Conservation (phyloP, 495 filamentous ascomycete genomes). For the Penicillium daleae region DNA sequence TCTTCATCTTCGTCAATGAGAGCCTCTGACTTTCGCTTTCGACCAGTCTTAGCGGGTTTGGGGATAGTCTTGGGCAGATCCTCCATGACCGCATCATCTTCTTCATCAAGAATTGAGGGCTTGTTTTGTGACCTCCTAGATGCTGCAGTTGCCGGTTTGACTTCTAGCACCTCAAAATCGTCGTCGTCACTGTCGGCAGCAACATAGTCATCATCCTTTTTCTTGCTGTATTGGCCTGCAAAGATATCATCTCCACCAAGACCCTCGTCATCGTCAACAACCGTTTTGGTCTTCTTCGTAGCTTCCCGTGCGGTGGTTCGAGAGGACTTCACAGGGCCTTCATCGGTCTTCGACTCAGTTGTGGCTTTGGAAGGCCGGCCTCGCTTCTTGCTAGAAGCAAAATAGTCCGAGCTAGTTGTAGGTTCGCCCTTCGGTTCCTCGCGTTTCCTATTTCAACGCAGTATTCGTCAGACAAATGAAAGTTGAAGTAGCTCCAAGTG, state of each 20-base stretch:
- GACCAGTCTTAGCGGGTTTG: constrained; percentile 38
- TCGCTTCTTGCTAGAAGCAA: constrained; percentile 61
- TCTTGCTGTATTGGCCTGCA: constrained; percentile 65
- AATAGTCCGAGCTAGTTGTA: constrained; percentile 63
- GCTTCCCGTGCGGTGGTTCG: constrained; percentile 30
- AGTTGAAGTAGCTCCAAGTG: background rate
- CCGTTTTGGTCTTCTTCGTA: constrained; percentile 35
- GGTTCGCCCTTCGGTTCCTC: constrained; percentile 53
- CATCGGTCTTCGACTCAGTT: constrained; percentile 13
- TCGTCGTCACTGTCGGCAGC: constrained; percentile 60
- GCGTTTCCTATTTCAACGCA: constrained; percentile 40
- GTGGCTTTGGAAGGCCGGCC: constrained; percentile 40
- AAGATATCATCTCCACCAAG: constrained; percentile 76
- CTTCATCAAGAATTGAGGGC: constrained; percentile 48
- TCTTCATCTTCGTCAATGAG: constrained; percentile 47
- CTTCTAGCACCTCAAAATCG: constrained; percentile 42
- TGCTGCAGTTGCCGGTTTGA: constrained; percentile 39
- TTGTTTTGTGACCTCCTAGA: constrained; percentile 43
- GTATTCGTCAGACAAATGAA: constrained; percentile 6
- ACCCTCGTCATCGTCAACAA: constrained; percentile 59
- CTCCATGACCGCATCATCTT: constrained; percentile 55
- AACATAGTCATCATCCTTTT: constrained; percentile 72
- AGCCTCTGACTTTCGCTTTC: constrained; percentile 57
- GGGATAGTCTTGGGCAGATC: constrained; percentile 42
- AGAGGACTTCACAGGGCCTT: constrained; percentile 33